These are phyloP conservation scores for Begonia fuchsioides DNA, from an alignment of 306 rosid genomes.

Conservation along the genomic window DNA sequence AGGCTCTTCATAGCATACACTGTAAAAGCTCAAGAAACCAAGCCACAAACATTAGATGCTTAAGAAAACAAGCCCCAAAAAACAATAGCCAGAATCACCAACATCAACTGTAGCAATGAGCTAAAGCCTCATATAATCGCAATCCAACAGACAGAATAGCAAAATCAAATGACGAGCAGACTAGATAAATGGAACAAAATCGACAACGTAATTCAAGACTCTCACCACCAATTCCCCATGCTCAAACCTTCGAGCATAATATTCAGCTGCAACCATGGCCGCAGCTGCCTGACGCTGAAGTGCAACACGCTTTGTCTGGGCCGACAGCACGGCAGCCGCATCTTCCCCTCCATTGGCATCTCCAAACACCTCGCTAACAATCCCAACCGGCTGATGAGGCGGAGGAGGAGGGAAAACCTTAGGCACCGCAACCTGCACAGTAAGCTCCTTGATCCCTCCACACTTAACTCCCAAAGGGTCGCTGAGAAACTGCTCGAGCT, in stretches of 20 bases:
- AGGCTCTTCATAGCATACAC: too few species aligned
- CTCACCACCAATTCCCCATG: conserved; percentile 55
- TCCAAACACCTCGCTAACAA: conserved; percentile 12
- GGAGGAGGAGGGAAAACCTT: conserved; percentile 63
- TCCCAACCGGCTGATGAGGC: conserved; percentile 15
- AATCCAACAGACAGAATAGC: too few species aligned
- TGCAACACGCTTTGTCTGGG: conserved; percentile 67
- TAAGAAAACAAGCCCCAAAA: too few species aligned
- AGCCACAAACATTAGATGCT: too few species aligned
- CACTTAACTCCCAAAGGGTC: conserved; percentile 42
- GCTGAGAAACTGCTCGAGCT: conserved; percentile 35
- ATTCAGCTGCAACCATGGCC: conserved; percentile 94
- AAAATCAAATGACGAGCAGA: too few species aligned
- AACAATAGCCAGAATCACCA: too few species aligned
- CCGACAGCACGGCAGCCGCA: conserved; percentile 43
- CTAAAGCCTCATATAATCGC: too few species aligned
- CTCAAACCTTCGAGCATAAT: conserved; percentile 73
- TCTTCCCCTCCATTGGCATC: conserved; percentile 36
- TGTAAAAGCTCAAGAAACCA: too few species aligned
- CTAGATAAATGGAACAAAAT: background rate
- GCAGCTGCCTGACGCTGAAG: conserved; percentile 86
- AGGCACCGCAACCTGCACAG: conserved; percentile 63
- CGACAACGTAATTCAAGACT: background rate
- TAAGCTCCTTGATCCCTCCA: conserved; percentile 8
- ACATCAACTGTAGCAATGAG: too few species aligned